Conservation (phyloP, 2,329 filamentous ascomycete species). For the Trichophyton benhamiae region DNA sequence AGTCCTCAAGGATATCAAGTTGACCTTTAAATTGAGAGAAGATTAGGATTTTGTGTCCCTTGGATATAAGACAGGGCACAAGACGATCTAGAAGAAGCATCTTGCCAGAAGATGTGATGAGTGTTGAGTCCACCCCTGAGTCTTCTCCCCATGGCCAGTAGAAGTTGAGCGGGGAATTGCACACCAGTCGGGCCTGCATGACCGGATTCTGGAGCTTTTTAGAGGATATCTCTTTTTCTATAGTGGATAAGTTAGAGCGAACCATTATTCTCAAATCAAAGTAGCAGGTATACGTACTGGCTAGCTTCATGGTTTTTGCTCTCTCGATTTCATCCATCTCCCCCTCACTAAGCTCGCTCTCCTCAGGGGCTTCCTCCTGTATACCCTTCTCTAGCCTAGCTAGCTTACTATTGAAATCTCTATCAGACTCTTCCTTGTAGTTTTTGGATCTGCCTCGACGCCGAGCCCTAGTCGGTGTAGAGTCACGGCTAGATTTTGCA, state of each 20-base stretch:
- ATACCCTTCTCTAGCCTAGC: constrained; percentile 39
- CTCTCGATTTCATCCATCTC: constrained; percentile 52
- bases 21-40: constrained; percentile 96
- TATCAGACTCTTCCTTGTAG: constrained; percentile 63
- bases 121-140: constrained; percentile 56
- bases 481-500: constrained; percentile 58
- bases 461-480: constrained; percentile 52
- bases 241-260: constrained; percentile 20
- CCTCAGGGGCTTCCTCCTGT: constrained; percentile 45
- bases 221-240: constrained; percentile 68
- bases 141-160: constrained; percentile 74
- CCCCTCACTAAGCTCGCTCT: constrained; percentile 31
- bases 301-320: constrained; percentile 58
- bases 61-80: constrained; percentile 58
- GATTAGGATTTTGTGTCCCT: constrained; percentile 80
- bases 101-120: constrained; percentile 83
- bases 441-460: constrained; percentile 43
- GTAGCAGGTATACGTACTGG: constrained; percentile 44
- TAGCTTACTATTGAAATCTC: constrained; percentile 65
- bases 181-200: constrained; percentile 81
- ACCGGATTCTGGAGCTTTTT: constrained; percentile 91
- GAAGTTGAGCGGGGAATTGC: constrained; percentile 92
- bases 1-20: constrained; percentile 79
- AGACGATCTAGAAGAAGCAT: constrained; percentile 89
- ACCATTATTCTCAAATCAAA: neutral